Conservation (phyloP, 2,329 filamentous ascomycete genomes). For the Scedosporium minutisporum region DNA sequence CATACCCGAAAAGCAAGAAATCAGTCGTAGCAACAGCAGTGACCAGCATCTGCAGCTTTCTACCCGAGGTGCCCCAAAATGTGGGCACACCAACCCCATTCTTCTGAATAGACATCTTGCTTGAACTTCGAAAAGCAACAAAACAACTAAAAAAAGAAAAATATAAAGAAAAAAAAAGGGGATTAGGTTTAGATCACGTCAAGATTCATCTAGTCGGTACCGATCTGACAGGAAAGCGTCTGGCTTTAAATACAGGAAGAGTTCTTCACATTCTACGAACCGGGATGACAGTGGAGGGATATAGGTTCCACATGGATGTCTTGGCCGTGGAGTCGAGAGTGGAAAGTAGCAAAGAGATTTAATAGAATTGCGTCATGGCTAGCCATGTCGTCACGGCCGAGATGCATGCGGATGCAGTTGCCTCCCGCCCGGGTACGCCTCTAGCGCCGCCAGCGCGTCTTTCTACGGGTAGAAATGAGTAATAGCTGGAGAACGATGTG, state of each 20-base stretch:
- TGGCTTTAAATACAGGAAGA: neutral
- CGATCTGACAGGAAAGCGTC: neutral
- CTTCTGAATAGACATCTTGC: neutral
- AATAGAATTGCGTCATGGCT: neutral
- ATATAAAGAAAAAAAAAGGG: neutral
- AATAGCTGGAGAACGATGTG: neutral
- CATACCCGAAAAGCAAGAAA: conserved; percentile 51
- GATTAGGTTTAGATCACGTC: neutral
- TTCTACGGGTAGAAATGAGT: neutral
- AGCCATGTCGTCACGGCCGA: neutral
- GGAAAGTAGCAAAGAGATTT: neutral
- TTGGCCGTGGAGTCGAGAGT: neutral
- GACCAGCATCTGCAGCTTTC: conserved; percentile 43
- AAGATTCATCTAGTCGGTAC: too few relatives aligned
- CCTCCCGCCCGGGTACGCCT: neutral
- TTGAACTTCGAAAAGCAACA: neutral
- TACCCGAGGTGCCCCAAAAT: conserved; percentile 51
- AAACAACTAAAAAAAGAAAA: neutral
- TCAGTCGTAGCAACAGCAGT: conserved; percentile 56
- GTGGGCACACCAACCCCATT: conserved; percentile 21
- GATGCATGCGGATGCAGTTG: neutral
- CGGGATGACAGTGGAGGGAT: neutral
- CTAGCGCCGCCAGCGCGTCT: neutral
- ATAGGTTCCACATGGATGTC: neutral
- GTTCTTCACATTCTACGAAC: too few relatives aligned